These are phyloP conservation scores for Baeospora myosura DNA, from an alignment of 1,284 basidiomycete species.

Conservation along the genomic window DNA sequence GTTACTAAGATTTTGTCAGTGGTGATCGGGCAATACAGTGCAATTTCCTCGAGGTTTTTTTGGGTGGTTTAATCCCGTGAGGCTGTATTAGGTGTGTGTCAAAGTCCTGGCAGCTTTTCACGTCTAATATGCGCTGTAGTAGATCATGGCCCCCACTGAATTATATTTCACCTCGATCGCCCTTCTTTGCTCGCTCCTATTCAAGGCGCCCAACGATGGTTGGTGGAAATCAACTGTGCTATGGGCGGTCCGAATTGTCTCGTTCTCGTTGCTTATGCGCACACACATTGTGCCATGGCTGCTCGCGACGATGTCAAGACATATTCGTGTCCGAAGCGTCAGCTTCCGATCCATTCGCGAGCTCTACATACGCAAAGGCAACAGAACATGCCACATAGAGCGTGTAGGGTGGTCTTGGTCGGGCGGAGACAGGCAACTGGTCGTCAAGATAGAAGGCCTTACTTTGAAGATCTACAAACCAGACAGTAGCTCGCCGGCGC, in stretches of 20 bases:
- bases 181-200: constrained; percentile 12
- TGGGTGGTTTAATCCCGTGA: too few species aligned
- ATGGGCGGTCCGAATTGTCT: constrained; percentile 40
- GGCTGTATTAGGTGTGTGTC: too few species aligned
- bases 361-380: constrained; percentile 54
- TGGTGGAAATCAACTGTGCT: constrained; percentile 35
- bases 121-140: constrained; percentile 11
- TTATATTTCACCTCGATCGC: not conserved
- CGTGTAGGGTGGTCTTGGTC: constrained; percentile 58
- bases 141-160: too few species aligned
- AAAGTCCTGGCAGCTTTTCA: too few species aligned
- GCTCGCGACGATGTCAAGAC: constrained; percentile 48
- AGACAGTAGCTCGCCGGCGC: constrained; percentile 13
- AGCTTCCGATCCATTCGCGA: constrained; percentile 72
- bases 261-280: constrained; percentile 50
- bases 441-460: constrained; percentile 54
- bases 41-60: too few species aligned
- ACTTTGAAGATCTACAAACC: constrained; percentile 39
- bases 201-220: constrained; percentile 24
- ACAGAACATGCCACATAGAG: constrained; percentile 50
- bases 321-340: constrained; percentile 60
- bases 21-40: too few species aligned
- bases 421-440: constrained; percentile 34
- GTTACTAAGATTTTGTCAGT: too few species aligned
- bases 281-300: constrained; percentile 60